Evolutionary conservation across 2,329 filamentous ascomycete genomes (phyloP), one percentile per base, ranked within the genome.

Genomic region (Acephala macrosclerotiorum): DNA sequence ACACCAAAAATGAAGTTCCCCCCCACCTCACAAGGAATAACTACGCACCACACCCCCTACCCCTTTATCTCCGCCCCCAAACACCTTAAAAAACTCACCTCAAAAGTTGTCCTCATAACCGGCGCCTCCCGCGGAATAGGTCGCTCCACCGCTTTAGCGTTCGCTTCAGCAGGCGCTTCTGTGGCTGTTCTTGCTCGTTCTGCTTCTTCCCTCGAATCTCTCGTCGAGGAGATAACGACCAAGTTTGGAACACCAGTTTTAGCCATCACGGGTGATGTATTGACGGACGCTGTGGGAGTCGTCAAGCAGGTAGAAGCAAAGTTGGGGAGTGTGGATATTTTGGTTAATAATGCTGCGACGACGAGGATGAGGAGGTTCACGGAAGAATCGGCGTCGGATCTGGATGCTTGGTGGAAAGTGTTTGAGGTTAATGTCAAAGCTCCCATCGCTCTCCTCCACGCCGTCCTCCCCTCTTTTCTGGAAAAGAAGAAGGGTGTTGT

Each of bases 11-110:
- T 49, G 2, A 22, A 57, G n/a, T 49, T 60, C 35, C 29, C 61
- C 9, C 11, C n/a, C n/a, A n/a, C 56, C 2, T 58, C 55, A 40
- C 51, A 51, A 84, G 92, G 90, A 61, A 86, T 95, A 73, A 88
- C 92, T 74, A 91, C 91, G 75, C 76, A 77, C 67, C 67, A 58
- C 33, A 58, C 55, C 33, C 35, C 55, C 35, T 58, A 78, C 61
- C 60, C 72, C 18, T 71, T 71, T 57, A 76, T 77, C 62, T 70
- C 68, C 2, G 73, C 75, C 5, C 57, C 66, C 25, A 58, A 61
- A 9, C 63, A 51, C n/a, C 38, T 25, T 9, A 22, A n/a, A 65
- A 53, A 72, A 68, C 42, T 66, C 29, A 59, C 49, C 18, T 63
- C 69, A 25, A 73, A 73, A 61, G 68, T 72, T 14, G 77, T 77